phyloP scores from a whole-genome alignment of 768 basidiomycete species.

The Podaxis carcinomalis region DNA sequence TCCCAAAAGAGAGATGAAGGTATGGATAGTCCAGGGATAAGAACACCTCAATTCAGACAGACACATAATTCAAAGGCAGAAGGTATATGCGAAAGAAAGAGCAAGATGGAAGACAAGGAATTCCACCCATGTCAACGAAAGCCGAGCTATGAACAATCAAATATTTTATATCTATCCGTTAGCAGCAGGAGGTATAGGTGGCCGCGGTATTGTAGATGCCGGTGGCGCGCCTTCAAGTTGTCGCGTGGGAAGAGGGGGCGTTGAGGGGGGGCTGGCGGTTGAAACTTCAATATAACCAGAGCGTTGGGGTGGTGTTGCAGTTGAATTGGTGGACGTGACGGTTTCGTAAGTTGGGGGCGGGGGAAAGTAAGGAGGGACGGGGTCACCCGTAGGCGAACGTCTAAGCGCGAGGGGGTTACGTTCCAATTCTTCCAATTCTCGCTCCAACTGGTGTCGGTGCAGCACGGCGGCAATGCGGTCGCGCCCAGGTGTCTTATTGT shows the following conservation, averaged over 20 bases:
- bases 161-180: slow-evolving; percentile 13
- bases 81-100: neutral
- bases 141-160: neutral
- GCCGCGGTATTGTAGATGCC: slow-evolving; percentile 10
- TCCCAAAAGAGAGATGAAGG: neutral
- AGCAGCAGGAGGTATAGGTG: slow-evolving; percentile 14
- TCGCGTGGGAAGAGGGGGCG: slow-evolving; percentile 1
- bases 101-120: neutral
- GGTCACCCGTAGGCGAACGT: slow-evolving; percentile 30
- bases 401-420: slow-evolving; percentile 28
- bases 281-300: slow-evolving; percentile 14
- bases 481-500: slow-evolving; percentile 37
- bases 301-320: neutral
- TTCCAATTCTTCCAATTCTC: slow-evolving; percentile 47
- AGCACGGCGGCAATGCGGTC: slow-evolving; percentile 41
- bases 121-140: neutral
- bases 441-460: slow-evolving; percentile 42
- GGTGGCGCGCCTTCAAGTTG: neutral
- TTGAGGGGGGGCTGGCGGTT: slow-evolving; percentile 12
- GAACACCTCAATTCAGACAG: neutral
- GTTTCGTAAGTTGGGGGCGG: slow-evolving; percentile 42
- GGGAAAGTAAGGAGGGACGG: slow-evolving; percentile 51
- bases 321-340: neutral
- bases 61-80: neutral
- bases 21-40: neutral